Percentiles rank a stretch among this genome's conserved stretches.
phyloP scores from a whole-genome alignment of 768 basidiomycete species.

The Punctularia strigosozonata region DNA sequence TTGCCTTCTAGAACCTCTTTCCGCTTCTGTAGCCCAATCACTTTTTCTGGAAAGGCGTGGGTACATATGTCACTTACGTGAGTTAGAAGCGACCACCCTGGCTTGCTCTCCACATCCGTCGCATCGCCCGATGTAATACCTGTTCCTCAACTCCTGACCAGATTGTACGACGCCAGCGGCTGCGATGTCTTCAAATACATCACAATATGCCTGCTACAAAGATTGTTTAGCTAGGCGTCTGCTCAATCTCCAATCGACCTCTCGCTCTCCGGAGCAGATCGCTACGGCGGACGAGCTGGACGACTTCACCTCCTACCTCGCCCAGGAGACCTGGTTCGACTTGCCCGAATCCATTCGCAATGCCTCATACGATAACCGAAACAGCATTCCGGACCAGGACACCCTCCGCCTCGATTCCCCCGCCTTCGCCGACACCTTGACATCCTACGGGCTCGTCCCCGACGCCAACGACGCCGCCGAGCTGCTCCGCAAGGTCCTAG shows the following conservation, averaged over 20 bases:
- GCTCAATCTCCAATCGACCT: background rate
- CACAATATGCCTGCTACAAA: background rate
- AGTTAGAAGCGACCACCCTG: no score
- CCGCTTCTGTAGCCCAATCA: no score
- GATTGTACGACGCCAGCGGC: no score
- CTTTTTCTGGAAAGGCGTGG: no score
- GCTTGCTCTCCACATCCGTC: no score
- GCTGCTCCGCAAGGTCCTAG: conserved; percentile 29
- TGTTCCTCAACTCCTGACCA: no score
- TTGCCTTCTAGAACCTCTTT: no score
- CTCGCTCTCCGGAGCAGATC: background rate
- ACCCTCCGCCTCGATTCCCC: conserved; percentile 21
- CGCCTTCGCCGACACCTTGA: conserved; percentile 35
- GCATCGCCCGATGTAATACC: no score
- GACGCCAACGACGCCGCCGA: conserved; percentile 28
- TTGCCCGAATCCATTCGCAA: conserved; percentile 24
- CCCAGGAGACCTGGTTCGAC: conserved; percentile 34
- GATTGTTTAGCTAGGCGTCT: background rate
- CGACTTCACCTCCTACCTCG: conserved; percentile 43
- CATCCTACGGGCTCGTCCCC: conserved; percentile 31
- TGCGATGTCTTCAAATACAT: no score
- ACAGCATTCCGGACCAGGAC: conserved; percentile 22
- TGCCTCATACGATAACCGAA: conserved; percentile 27
- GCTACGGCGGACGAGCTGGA: conserved; percentile 24
- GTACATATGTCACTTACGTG: no score